Conservation (phyloP, 2,329 filamentous ascomycete species). For the Plectosphaerella sp. region DNA sequence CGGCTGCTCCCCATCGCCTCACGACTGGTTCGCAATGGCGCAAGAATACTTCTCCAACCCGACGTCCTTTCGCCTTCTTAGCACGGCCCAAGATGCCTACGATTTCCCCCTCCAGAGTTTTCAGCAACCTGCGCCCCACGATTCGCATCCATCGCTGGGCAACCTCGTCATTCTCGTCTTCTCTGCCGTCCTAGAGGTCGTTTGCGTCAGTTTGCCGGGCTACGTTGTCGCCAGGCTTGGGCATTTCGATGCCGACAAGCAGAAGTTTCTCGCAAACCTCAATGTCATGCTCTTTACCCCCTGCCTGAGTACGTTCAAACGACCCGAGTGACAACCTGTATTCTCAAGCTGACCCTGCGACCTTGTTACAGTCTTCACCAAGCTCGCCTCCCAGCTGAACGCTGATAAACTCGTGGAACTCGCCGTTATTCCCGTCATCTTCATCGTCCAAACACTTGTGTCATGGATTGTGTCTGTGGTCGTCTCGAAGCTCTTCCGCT, state of each 20-base stretch:
- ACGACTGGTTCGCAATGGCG: constrained; percentile 1
- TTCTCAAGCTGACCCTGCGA: constrained; percentile 12
- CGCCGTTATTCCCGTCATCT: constrained; percentile 92
- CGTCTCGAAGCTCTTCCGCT: constrained; percentile 71
- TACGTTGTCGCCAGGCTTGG: constrained; percentile 88
- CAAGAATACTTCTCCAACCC: constrained; percentile 32
- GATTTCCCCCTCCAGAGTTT: constrained; percentile 37
- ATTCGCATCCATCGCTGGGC: constrained; percentile 59
- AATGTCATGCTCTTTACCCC: constrained; percentile 97
- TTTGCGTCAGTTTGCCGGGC: constrained; percentile 90
- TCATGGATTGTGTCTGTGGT: constrained; percentile 73
- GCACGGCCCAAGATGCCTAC: constrained; percentile 31
- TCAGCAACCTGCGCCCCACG: constrained; percentile 31
- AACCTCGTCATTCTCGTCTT: constrained; percentile 81
- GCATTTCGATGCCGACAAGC: constrained; percentile 91
- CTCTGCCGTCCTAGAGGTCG: constrained; percentile 89
- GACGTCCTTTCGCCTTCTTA: constrained; percentile 38
- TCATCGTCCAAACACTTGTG: constrained; percentile 79
- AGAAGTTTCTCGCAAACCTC: constrained; percentile 94
- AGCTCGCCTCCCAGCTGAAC: constrained; percentile 89
- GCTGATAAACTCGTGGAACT: constrained; percentile 86
- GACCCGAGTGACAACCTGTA: background rate
- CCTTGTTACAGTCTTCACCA: constrained; percentile 73
- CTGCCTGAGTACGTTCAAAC: constrained; percentile 70
- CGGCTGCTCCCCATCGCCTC: too few relatives aligned